These are phyloP conservation scores for Nigrospora osmanthi DNA, from an alignment of 2,329 filamentous ascomycete genomes.

Conservation along the genomic window DNA sequence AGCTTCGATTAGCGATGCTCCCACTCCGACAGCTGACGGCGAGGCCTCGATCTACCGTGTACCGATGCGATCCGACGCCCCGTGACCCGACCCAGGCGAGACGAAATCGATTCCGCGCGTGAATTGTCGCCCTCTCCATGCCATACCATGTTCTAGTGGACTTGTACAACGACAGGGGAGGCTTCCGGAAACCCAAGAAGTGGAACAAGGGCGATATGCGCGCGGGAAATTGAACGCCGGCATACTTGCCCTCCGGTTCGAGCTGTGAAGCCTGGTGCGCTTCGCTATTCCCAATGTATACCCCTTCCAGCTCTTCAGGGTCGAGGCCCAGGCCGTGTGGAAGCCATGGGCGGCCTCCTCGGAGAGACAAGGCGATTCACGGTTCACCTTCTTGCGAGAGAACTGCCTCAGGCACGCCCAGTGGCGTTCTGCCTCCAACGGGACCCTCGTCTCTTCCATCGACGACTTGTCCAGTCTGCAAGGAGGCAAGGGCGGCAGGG, in stretches of 20 bases:
- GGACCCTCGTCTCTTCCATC: not conserved
- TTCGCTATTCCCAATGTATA: slow-evolving; percentile 1
- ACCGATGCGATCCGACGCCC: too few species aligned
- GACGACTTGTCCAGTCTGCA: slow-evolving; percentile 2
- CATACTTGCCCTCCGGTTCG: not conserved
- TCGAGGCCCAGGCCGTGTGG: slow-evolving; percentile 1
- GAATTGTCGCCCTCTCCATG: not conserved
- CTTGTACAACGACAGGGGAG: not conserved
- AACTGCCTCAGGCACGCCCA: not conserved
- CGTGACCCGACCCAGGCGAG: too few species aligned
- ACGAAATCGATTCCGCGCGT: too few species aligned
- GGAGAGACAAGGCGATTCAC: not conserved
- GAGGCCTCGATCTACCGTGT: too few species aligned
- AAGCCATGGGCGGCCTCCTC: not conserved
- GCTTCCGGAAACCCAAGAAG: not conserved
- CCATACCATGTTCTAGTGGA: not conserved
- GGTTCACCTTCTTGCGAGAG: not conserved
- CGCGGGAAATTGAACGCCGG: not conserved
- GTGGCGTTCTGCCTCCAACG: not conserved
- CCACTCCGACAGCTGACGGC: too few species aligned
- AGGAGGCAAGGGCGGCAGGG: slow-evolving; percentile 1
- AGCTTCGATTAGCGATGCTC: too few species aligned
- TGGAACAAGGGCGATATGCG: not conserved
- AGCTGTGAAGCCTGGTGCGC: not conserved
- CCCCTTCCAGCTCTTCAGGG: not conserved